Evolutionary conservation across 78 protist species (phyloP).

Genomic region (Dictyostelium purpureum): DNA sequence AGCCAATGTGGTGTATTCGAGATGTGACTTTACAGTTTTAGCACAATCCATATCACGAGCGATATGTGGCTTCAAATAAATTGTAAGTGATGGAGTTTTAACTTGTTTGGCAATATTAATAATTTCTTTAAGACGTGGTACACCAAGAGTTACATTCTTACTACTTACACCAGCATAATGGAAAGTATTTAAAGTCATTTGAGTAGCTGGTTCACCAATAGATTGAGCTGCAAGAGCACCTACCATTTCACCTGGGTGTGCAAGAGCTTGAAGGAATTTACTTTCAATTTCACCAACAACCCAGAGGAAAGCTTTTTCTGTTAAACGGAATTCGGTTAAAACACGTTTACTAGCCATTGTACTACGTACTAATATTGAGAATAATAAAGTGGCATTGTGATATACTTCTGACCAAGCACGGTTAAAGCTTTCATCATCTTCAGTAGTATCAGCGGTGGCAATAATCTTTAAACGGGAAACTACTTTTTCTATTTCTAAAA

Average conservation of each 20-base stretch:
- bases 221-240: slow-evolving; percentile 99
- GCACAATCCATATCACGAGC: slow-evolving; percentile 66
- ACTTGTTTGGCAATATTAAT: slow-evolving; percentile 95
- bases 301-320: slow-evolving; percentile 95
- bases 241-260: slow-evolving; percentile 95
- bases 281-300: slow-evolving; percentile 94
- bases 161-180: slow-evolving; percentile 99
- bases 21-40: slow-evolving; percentile 69
- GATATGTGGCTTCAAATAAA: slow-evolving; percentile 79
- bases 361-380: slow-evolving; percentile 84
- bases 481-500: slow-evolving; percentile 3
- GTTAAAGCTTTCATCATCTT: background rate
- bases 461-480: slow-evolving; percentile 35
- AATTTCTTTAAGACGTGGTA: slow-evolving; percentile 98
- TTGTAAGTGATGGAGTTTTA: slow-evolving; percentile 94
- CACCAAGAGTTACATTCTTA: slow-evolving; percentile 99
- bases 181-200: slow-evolving; percentile 99
- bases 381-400: slow-evolving; percentile 87
- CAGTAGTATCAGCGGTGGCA: slow-evolving; percentile 81
- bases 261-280: slow-evolving; percentile 86
- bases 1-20: slow-evolving; percentile 94
- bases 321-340: slow-evolving; percentile 85
- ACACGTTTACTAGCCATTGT: slow-evolving; percentile 88
- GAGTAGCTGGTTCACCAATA: slow-evolving; percentile 99
- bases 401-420: slow-evolving; percentile 84